Conservation (phyloP, 768 basidiomycete species). For the Pisolithus albus region DNA sequence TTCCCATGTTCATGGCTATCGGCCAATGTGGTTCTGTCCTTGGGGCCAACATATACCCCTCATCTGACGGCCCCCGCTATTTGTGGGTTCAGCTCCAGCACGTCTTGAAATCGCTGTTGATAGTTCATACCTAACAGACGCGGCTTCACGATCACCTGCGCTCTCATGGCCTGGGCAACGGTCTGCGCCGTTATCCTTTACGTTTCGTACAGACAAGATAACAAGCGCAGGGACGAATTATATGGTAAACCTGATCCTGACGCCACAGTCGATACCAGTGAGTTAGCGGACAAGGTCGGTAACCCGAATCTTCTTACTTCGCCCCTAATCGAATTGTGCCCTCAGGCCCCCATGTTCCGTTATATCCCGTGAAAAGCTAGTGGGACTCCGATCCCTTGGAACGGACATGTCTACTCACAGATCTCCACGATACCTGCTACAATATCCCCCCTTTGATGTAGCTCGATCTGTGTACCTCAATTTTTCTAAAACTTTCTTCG, state of each 20-base stretch:
- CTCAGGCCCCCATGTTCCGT: slow-evolving; percentile 9
- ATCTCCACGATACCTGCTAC: neutral
- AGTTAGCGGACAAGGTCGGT: slow-evolving; percentile 60
- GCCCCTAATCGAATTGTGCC: neutral
- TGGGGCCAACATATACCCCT: slow-evolving; percentile 70
- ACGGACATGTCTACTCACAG: neutral
- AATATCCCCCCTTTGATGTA: neutral
- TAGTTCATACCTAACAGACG: slow-evolving; percentile 30
- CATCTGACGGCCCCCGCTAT: slow-evolving; percentile 56
- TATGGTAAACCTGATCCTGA: slow-evolving; percentile 44
- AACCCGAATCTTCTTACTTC: neutral
- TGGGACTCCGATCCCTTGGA: too few species aligned
- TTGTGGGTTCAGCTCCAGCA: slow-evolving; percentile 36
- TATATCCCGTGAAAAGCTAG: slow-evolving; percentile 5
- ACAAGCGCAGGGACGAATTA: slow-evolving; percentile 42
- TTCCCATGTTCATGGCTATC: slow-evolving; percentile 74
- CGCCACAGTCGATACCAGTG: slow-evolving; percentile 50
- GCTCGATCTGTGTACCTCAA: too few species aligned
- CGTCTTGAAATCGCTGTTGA: neutral
- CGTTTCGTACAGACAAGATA: slow-evolving; percentile 58
- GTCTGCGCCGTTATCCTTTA: slow-evolving; percentile 45
- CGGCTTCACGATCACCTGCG: slow-evolving; percentile 53
- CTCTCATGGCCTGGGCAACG: slow-evolving; percentile 50
- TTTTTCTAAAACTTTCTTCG: neutral
- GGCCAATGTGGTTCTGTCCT: slow-evolving; percentile 72